Evolutionary conservation across 345 rosid genomes (phyloP).

Genomic region (Eucalyptus sideroxylon): DNA sequence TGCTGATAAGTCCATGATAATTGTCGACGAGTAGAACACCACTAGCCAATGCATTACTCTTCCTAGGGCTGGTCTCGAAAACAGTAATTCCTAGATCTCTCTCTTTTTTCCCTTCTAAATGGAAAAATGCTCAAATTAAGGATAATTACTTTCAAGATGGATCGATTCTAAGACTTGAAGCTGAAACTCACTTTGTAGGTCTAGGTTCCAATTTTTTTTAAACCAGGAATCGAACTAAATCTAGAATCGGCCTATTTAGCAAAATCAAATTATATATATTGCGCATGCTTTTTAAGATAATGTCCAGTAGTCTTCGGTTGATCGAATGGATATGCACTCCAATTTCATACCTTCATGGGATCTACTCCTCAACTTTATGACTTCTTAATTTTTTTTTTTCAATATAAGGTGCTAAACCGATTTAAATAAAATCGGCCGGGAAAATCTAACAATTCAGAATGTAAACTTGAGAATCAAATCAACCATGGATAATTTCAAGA

Average conservation of each 20-base stretch:
- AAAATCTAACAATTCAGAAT: not conserved
- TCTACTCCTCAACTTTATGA: not conserved
- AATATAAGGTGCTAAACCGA: not conserved
- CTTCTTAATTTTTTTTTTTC: not conserved
- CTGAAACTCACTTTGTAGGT: not conserved
- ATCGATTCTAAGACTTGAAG: not conserved
- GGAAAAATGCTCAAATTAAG: not conserved
- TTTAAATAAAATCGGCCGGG: not conserved
- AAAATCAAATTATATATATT: not conserved
- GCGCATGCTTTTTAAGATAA: not conserved
- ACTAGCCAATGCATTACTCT: not conserved
- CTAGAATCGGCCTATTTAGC: not conserved
- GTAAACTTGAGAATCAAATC: not conserved
- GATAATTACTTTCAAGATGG: not conserved
- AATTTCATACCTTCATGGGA: not conserved
- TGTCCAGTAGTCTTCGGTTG: not conserved
- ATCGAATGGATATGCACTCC: not conserved
- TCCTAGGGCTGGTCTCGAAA: not conserved
- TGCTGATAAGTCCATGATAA: not conserved
- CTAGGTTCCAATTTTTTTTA: not conserved
- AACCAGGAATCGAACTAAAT: not conserved
- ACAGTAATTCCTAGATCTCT: accelerated
- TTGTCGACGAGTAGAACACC: not conserved
- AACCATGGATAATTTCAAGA: accelerated
- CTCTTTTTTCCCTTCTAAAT: too few species aligned